Base-by-base conservation (phyloP, 495 filamentous ascomycete species). In the Podospora conica region DNA sequence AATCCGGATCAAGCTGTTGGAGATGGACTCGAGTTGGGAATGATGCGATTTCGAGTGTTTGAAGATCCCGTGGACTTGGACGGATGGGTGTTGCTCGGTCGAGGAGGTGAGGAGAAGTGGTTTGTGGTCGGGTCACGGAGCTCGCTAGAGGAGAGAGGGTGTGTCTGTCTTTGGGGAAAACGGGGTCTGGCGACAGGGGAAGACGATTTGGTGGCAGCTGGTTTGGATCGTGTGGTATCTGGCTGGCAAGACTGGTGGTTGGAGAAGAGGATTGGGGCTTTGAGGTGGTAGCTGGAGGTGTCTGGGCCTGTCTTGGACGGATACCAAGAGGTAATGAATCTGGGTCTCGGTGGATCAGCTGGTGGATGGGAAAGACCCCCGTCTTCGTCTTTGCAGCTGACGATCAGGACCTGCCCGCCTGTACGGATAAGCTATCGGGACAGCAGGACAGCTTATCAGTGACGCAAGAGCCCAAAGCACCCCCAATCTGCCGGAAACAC, bases 361-460 rank as follows among this genome's bases (percentile, higher is more conserved):
- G 69, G 68, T 59, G 53, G 60, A 62, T 55, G 31, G 31, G 55
- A 48, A 31, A 21, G 40, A n/a, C 15, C 40, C 33, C 40, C 40
- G 15, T 48, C 40, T n/a, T n/a, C 40, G 18, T 48, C 40, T 48
- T 48, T n/a, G 40, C 40, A 48, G 40, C 40, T 48, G 40, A 48
- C 40, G 40, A 48, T 48, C 29, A 33, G 29, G 31, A 11, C 12
- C 12, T n/a, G 28, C 20, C 40, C 48, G 24, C 22, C 31, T 24
- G 57, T 18, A 60, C 28, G 21, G n/a, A 53, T 7, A n/a, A 29
- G 12, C 12, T 8, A 6, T 5, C 27, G 15, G 58, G n/a, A 29
- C 40, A 66, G 71, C 63, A 48, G 55, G 60, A 58, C 28, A 53
- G 55, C 56, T 72, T 75, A 75, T 76, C 74, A 65, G 74, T 76